Conservation (phyloP, 1,284 basidiomycete species). For the Porodaedalea pini region DNA sequence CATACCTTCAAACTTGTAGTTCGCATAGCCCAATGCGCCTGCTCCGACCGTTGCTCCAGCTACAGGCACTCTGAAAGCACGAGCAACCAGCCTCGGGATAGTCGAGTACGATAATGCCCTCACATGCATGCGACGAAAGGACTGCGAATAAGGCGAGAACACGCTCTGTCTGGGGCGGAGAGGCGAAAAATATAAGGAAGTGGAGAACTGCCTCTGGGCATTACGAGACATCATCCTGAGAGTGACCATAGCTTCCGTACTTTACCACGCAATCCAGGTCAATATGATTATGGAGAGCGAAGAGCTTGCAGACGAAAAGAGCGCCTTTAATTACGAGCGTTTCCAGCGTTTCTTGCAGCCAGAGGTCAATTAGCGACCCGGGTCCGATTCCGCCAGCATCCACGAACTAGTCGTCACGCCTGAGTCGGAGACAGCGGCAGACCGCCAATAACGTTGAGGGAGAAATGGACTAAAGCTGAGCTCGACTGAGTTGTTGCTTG, state of each 20-base stretch:
- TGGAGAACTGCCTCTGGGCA: conserved; percentile 7
- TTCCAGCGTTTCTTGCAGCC: not conserved
- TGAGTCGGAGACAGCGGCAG: no score
- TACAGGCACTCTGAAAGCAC: conserved; percentile 82
- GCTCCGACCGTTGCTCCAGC: conserved; percentile 84
- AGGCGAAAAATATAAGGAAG: conserved; percentile 7
- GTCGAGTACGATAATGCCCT: conserved; percentile 80
- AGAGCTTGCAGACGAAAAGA: not conserved
- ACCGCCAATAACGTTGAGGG: not conserved
- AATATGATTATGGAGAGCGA: not conserved
- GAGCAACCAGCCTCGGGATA: conserved; percentile 76
- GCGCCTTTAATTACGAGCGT: not conserved
- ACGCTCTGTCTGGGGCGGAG: conserved; percentile 12
- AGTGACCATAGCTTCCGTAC: conserved; percentile 10
- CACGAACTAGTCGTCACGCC: no score
- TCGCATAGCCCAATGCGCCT: conserved; percentile 88
- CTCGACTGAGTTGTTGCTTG: no score
- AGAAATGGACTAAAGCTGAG: not conserved
- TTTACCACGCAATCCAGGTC: not conserved
- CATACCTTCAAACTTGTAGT: conserved; percentile 90
- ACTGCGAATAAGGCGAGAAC: conserved; percentile 17
- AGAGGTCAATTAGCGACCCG: not conserved
- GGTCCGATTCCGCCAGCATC: not conserved
- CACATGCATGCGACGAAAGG: conserved; percentile 62
- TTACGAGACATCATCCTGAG: conserved; percentile 16